A percentile compares a stretch with the other conserved stretches of the same genome.
phyloP scores from a whole-genome alignment of 257 asterid species.

The Solanum corneliomulleri region DNA sequence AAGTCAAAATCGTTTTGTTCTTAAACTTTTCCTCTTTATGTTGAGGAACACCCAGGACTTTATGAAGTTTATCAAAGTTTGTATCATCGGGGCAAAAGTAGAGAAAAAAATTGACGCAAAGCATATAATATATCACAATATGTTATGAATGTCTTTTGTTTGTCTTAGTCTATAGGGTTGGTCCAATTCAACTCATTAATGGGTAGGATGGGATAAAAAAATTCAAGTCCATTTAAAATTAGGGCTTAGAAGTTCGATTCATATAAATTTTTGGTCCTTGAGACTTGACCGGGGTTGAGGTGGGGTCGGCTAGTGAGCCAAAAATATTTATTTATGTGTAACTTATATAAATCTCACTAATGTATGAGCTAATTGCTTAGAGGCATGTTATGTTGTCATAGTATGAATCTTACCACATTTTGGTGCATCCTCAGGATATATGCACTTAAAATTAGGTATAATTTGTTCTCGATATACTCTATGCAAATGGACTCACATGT shows the following conservation, averaged over 20 bases:
- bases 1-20: background rate
- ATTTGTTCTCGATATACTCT: no score
- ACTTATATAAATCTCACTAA: no score
- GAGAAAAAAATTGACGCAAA: no score
- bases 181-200: no score
- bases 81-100: no score
- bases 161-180: no score
- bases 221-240: no score
- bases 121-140: no score
- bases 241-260: background rate
- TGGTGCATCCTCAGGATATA: background rate
- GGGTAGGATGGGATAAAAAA: accelerated
- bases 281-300: background rate
- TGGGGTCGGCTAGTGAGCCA: background rate
- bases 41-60: background rate
- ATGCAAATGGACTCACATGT: background rate
- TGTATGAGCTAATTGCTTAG: background rate
- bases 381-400: background rate
- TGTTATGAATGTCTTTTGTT: no score
- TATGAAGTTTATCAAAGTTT: background rate
- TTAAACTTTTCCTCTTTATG: background rate
- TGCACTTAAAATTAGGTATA: background rate
- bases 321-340: no score
- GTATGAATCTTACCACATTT: background rate
- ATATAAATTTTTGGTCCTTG: background rate